Percentiles rank a stretch among this genome's conserved stretches.
Conservation (phyloP, 129 eudicot genomes). For the Ambrosia trifida region DNA sequence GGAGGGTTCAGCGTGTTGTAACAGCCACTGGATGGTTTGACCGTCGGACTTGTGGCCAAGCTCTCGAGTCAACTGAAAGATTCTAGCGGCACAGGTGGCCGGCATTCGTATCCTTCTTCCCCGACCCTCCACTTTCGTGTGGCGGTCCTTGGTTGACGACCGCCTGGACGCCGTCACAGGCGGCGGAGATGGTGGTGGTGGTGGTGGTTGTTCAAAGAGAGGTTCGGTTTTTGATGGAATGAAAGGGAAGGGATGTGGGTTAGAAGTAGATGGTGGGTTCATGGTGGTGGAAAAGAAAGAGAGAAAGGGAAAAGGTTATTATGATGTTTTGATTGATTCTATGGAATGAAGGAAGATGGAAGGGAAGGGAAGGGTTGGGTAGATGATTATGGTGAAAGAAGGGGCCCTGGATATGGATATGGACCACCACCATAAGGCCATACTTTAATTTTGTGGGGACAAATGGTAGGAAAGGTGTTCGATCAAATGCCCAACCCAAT, state of each 20-base stretch:
- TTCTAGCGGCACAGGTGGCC: slow-evolving; percentile 70
- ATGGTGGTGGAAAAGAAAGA: not conserved
- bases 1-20: slow-evolving; percentile 66
- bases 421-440: not conserved
- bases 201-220: not conserved
- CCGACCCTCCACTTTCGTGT: slow-evolving; percentile 83
- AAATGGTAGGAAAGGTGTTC: slow-evolving; percentile 14
- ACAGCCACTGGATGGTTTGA: slow-evolving; percentile 72
- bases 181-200: not conserved
- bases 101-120: slow-evolving; percentile 79
- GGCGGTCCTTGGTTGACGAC: slow-evolving; percentile 71
- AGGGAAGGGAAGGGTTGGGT: slow-evolving; percentile 14
- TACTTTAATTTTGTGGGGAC: slow-evolving; percentile 14
- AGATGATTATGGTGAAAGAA: slow-evolving; percentile 10
- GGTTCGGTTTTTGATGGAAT: slow-evolving; percentile 37
- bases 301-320: not conserved
- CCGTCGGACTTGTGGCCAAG: slow-evolving; percentile 86
- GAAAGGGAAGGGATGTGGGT: slow-evolving; percentile 9
- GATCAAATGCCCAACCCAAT: slow-evolving; percentile 4
- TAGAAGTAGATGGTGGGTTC: slow-evolving; percentile 8
- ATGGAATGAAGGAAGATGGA: slow-evolving; percentile 13
- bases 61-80: slow-evolving; percentile 69
- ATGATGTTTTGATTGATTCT: not conserved
- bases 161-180: slow-evolving; percentile 34
- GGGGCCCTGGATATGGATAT: slow-evolving; percentile 15